Evolutionary conservation across 495 filamentous ascomycete genomes (phyloP).

Genomic region (Lineolata rhizophorae): DNA sequence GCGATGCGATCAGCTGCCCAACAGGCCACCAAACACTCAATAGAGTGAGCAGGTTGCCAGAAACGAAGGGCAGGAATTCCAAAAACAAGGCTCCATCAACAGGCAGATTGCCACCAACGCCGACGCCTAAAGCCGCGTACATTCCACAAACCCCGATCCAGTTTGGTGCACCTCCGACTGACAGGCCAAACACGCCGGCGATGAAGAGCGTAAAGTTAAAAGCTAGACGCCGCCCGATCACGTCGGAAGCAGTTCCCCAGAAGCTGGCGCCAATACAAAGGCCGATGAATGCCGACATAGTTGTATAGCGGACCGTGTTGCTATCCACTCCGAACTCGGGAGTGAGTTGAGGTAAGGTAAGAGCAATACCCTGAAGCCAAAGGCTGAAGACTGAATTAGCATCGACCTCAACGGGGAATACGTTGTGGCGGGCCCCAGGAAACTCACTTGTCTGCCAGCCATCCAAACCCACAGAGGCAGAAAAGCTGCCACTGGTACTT

Average conservation of each 20-base stretch:
- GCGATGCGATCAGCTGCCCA: slow-evolving; percentile 27
- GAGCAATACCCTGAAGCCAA: slow-evolving; percentile 24
- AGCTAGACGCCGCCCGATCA: slow-evolving; percentile 33
- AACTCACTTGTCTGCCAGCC: slow-evolving; percentile 10
- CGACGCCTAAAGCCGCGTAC: slow-evolving; percentile 28
- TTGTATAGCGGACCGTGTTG: slow-evolving; percentile 30
- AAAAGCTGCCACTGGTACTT: slow-evolving; percentile 12
- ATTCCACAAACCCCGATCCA: slow-evolving; percentile 30
- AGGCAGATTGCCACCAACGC: slow-evolving; percentile 33
- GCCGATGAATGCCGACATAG: slow-evolving; percentile 31
- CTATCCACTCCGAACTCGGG: slow-evolving; percentile 29
- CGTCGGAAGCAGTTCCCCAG: slow-evolving; percentile 34
- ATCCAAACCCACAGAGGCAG: slow-evolving; percentile 11
- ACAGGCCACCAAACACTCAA: slow-evolving; percentile 39
- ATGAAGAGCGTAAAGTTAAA: slow-evolving; percentile 37
- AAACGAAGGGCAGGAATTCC: slow-evolving; percentile 33
- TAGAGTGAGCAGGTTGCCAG: slow-evolving; percentile 30
- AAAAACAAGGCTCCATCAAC: slow-evolving; percentile 35
- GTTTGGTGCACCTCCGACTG: slow-evolving; percentile 26
- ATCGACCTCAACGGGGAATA: not conserved
- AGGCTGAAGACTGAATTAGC: slow-evolving; percentile 1
- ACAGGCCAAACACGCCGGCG: slow-evolving; percentile 31
- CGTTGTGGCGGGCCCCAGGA: not conserved
- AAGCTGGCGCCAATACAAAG: slow-evolving; percentile 35
- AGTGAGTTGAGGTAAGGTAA: slow-evolving; percentile 28